A percentile compares a stretch with the other conserved stretches of the same genome.
phyloP scores from a whole-genome alignment of 441 rosid genomes.

The Jatropha podagrica region DNA sequence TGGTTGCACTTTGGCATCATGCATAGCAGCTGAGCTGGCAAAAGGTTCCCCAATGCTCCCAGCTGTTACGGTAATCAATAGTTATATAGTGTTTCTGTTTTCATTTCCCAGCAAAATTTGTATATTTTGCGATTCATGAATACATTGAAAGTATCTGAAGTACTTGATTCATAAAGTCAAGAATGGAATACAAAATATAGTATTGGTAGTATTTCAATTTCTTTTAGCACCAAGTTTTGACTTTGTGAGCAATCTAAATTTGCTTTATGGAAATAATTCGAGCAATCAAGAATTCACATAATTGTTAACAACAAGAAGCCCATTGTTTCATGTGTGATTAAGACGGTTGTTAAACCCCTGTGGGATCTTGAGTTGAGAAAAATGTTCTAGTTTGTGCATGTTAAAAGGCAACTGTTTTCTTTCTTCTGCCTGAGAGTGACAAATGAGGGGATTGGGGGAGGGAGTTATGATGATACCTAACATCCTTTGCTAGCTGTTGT shows the following conservation, averaged over 20 bases:
- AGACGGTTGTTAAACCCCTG: background rate
- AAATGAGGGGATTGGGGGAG: background rate
- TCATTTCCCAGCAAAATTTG: conserved; percentile 7
- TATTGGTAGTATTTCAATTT: background rate
- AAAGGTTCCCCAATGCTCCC: conserved; percentile 82
- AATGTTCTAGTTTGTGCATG: background rate
- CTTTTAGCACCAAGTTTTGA: background rate
- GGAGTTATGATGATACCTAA: background rate
- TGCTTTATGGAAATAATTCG: background rate
- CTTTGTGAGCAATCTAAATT: background rate
- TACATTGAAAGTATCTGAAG: background rate
- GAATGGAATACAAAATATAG: background rate
- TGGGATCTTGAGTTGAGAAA: background rate
- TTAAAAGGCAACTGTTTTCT: background rate
- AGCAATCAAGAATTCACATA: background rate
- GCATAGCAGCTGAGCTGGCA: conserved; percentile 95
- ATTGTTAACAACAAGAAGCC: background rate
- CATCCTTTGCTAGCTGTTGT: background rate
- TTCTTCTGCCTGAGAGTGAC: background rate
- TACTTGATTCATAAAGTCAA: background rate
- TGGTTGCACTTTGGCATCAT: conserved; percentile 96
- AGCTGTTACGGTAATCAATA: conserved; percentile 66
- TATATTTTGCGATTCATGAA: background rate
- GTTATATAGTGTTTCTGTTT: conserved; percentile 4
- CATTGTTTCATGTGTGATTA: background rate